Evolutionary conservation across 2,329 filamentous ascomycete genomes (phyloP).

Genomic region (Fusarium sp.): DNA sequence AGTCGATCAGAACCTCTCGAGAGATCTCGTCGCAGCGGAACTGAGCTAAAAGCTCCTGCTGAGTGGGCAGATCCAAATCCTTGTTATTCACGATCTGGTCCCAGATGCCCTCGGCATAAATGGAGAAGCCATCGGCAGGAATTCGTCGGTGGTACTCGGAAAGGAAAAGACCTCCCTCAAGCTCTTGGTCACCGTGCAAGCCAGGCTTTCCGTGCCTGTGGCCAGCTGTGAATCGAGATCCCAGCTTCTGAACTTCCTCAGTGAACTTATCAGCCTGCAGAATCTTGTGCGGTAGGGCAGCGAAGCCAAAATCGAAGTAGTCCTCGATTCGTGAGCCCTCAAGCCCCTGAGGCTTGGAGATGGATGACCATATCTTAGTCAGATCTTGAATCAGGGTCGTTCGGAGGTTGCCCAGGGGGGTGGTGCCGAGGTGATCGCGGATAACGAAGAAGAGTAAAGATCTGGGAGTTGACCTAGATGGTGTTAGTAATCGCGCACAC

Average conservation of each 20-base stretch:
- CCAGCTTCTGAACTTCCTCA: conserved; percentile 82
- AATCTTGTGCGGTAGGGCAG: conserved; percentile 95
- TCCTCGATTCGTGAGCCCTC: conserved; percentile 93
- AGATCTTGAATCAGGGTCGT: conserved; percentile 92
- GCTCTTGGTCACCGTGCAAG: conserved; percentile 75
- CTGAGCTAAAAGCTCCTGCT: conserved; percentile 95
- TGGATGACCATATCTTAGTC: conserved; percentile 89
- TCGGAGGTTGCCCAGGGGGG: conserved; percentile 89
- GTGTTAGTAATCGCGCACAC: conserved; percentile 40
- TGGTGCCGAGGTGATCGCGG: conserved; percentile 93
- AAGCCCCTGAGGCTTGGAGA: conserved; percentile 90
- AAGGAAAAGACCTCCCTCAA: conserved; percentile 85
- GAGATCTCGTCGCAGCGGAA: conserved; percentile 98
- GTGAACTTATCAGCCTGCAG: conserved; percentile 93
- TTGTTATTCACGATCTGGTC: conserved; percentile 99
- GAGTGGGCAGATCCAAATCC: conserved; percentile 94
- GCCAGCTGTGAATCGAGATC: conserved; percentile 84
- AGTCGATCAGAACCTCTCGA: conserved; percentile 84
- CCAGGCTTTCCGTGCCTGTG: conserved; percentile 77
- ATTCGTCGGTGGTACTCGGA: conserved; percentile 96
- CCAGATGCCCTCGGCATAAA: conserved; percentile 95
- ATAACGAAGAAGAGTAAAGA: conserved; percentile 99
- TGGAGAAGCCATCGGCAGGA: conserved; percentile 94
- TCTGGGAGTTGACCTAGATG: conserved; percentile 79
- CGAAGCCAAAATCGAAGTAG: conserved; percentile 99